These are phyloP conservation scores for Entomophthora muscae DNA, from an alignment of 371 early-diverging fungal genomes.

Conservation along the genomic window DNA sequence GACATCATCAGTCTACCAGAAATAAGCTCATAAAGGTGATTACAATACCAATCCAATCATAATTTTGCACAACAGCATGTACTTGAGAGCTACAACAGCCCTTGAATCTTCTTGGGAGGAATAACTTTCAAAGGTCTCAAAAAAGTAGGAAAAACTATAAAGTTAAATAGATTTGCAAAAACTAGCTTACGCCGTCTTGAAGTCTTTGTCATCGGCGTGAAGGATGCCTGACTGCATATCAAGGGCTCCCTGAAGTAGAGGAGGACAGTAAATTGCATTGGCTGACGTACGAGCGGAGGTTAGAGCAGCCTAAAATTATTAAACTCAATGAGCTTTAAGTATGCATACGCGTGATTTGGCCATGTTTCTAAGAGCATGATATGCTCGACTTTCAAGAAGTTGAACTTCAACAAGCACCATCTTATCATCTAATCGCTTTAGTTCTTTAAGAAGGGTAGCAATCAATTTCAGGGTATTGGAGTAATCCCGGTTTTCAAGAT, in stretches of 20 bases:
- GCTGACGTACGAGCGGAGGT: constrained; percentile 95
- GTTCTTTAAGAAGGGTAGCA: constrained; percentile 68
- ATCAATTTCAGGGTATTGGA: constrained; percentile 79
- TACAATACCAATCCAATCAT: constrained; percentile 75
- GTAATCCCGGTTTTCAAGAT: constrained; percentile 86
- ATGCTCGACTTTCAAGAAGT: constrained; percentile 85
- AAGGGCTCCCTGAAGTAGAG: constrained; percentile 88
- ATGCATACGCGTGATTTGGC: constrained; percentile 69
- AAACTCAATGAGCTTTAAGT: neutral
- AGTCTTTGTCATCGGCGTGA: constrained; percentile 97
- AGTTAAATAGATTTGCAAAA: constrained; percentile 10
- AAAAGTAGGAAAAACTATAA: constrained; percentile 70
- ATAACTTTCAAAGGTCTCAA: constrained; percentile 91
- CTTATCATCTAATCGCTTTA: constrained; percentile 97
- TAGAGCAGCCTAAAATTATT: constrained; percentile 59
- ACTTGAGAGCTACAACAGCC: constrained; percentile 79
- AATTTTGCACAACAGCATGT: constrained; percentile 94
- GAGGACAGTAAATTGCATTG: constrained; percentile 95
- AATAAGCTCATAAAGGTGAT: neutral
- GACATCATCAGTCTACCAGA: constrained; percentile 62
- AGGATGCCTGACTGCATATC: constrained; percentile 96
- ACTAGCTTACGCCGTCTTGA: constrained; percentile 72
- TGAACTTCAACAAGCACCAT: constrained; percentile 94
- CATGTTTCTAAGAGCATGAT: constrained; percentile 81
- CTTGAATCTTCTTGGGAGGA: constrained; percentile 70